Evolutionary conservation across 768 basidiomycete genomes (phyloP), one percentile per base, ranked within the genome.

Genomic region (Lyophyllum shimeji): DNA sequence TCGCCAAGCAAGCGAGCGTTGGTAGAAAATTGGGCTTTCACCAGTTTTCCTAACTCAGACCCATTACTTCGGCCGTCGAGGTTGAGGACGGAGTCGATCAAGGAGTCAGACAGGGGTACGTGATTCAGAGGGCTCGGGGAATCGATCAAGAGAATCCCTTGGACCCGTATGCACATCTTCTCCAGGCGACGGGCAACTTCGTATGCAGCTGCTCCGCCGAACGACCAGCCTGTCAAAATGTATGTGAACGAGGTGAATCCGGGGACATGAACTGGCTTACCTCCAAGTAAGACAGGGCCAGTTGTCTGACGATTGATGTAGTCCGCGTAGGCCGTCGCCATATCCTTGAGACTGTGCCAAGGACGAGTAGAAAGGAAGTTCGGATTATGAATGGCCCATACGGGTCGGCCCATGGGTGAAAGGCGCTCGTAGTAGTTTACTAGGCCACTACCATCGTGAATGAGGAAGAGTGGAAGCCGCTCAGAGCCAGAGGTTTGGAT

Each of bases 391-490:
- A 91, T 78, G 0, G 76, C 85, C 82, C 83, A 90, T 2, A 90
- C 74, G 18, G 73, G 63, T 44, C 88, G 76, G 8, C 74, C 71
- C 2, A 90, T 60, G 8, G 74, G 63, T 7, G 68, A 61, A 6
- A 88, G 66, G 9, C 75, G 76, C 31, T 77, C 67, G 52, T 82
- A 82, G 50, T 84, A 81, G 31, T 71, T 72, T 17, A 79, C 70
- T 12, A 87, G 66, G 0, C 89, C 89, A 58, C 85, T 87, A 5
- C 89, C 89, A 58, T 90, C 89, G 60, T 91, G 88, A 9, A 91
- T 74, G 21, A 91, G 76, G 53, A 88, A 79, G 3, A 91, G 73
- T 0, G 82, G 87, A 0, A 67, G 51, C 2, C 47, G 56, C 12
- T 50, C 24, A 8, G 66, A 56, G 2, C 54, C 40, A 1, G 71